Evolutionary conservation across 371 early-diverging fungal species (phyloP).

Genomic region (Phascolomyces articulosus): DNA sequence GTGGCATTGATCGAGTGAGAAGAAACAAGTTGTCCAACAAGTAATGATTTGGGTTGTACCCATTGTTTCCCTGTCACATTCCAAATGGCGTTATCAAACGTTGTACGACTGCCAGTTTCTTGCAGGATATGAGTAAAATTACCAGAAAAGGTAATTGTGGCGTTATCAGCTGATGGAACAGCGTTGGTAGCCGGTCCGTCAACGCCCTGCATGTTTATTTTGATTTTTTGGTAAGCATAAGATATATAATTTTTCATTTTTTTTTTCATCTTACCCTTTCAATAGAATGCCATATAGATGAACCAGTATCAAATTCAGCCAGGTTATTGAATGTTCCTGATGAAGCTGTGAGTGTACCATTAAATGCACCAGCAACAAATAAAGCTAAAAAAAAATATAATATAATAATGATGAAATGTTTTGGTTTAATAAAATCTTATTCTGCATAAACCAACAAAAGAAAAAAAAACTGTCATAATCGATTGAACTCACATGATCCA

Average conservation of each 20-base stretch:
- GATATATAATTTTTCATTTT: too few species aligned
- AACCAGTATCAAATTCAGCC: constrained; percentile 26
- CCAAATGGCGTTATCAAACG: constrained; percentile 31
- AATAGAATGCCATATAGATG: constrained; percentile 28
- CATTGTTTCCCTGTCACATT: constrained; percentile 16
- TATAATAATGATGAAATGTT: too few species aligned
- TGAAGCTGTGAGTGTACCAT: constrained; percentile 13
- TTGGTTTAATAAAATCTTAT: too few species aligned
- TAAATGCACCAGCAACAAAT: constrained; percentile 38
- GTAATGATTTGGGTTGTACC: constrained; percentile 19
- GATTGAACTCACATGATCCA: constrained; percentile 32
- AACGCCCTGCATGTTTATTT: constrained; percentile 27
- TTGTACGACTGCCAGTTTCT: neutral
- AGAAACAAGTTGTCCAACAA: constrained; percentile 22
- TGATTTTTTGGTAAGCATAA: neutral
- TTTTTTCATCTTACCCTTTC: constrained; percentile 18
- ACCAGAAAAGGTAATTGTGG: constrained; percentile 36
- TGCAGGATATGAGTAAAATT: constrained; percentile 13
- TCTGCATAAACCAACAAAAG: too few species aligned
- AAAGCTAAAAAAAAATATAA: constrained; percentile 23
- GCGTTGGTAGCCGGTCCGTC: constrained; percentile 32
- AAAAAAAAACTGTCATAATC: too few species aligned
- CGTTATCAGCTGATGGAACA: constrained; percentile 18
- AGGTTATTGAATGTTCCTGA: constrained; percentile 23
- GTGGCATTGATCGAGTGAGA: constrained; percentile 2